Evolutionary conservation across 768 basidiomycete genomes (phyloP).

Genomic region (Boletus tylopilopsis): DNA sequence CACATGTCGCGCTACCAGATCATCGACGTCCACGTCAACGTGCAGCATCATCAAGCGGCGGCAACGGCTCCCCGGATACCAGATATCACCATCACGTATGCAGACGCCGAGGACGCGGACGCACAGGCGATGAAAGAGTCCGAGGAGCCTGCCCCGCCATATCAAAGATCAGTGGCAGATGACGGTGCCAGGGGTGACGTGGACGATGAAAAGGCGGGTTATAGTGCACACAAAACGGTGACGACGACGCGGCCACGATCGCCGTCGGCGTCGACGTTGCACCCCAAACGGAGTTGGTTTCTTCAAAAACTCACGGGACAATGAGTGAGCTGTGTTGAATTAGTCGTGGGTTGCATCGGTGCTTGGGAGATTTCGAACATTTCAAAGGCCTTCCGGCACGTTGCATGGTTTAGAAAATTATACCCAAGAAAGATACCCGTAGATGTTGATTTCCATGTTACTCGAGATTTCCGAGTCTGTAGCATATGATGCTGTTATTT

Average conservation of each 20-base stretch:
- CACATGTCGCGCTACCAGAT: constrained; percentile 45
- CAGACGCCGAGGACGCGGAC: constrained; percentile 16
- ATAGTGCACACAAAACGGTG: not conserved
- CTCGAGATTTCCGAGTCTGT: too few species aligned
- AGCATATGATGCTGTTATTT: too few species aligned
- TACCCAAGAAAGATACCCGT: too few species aligned
- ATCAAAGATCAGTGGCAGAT: constrained; percentile 21
- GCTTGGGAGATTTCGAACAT: too few species aligned
- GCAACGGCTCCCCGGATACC: constrained; percentile 17
- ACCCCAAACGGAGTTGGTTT: constrained; percentile 12
- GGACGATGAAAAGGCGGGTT: constrained; percentile 16
- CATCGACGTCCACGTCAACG: constrained; percentile 38
- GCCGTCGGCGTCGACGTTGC: not conserved
- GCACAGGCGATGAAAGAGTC: constrained; percentile 7
- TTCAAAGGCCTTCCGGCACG: too few species aligned
- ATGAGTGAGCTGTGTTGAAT: not conserved
- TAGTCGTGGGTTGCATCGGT: too few species aligned
- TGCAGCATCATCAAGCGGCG: not conserved
- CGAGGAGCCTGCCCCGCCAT: constrained; percentile 37
- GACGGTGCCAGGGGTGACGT: not conserved
- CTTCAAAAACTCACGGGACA: constrained; percentile 9
- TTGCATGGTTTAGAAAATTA: too few species aligned
- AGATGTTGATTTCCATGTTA: too few species aligned
- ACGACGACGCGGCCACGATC: not conserved
- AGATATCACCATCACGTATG: constrained; percentile 26